Evolutionary conservation across 345 rosid species (phyloP), one percentile per base, ranked within the genome.

Genomic region (Arabis hirsuta): DNA sequence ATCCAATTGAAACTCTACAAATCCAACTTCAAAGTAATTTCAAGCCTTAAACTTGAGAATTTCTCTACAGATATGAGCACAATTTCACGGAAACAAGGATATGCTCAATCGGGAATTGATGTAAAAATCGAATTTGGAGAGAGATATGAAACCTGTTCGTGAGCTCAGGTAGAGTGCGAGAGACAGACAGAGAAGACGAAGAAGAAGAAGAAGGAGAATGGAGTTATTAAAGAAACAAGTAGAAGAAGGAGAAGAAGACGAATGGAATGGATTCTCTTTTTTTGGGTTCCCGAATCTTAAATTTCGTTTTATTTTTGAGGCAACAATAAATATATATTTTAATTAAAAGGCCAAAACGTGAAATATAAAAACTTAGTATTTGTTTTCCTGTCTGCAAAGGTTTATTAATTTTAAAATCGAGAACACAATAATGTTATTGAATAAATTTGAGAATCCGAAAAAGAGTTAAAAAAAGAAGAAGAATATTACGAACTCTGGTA

Each of bases 131-230:
- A 29, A 29, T 29, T 3, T 27, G 3, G 12, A 46, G 9, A 62
- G 58, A 65, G 65, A 55, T 3, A 47, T 27, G 5, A 19, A 55
- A 65, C 77, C 72, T 73, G 66, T 27, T 63, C 41, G 42, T 39
- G 53, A 65, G 77, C 59, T 62, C 41, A 55, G 63, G 32, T 13
- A 44, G 39, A 13, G 42, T 2, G 70, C 24, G 20, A 24, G 31
- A 5, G 68, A 39, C 6, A 0, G 38, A 42, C 6, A 0, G 38
- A 42, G 54, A 26, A 29, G 65, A 26, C 6, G 38, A 34, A 34
- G 68, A 39, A 9, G 0, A 16, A 42, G 45, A 41, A 11, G 1
- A 19, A 55, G 4, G 0, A 6, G 70, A 53, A 32, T 13, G 48
- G 56, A 73, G 9, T 32, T 6, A 6, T 34, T 45, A 6, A 64